phyloP scores from a whole-genome alignment of 1,139 yeast genomes.

The Lodderomyces oxycetoniae region DNA sequence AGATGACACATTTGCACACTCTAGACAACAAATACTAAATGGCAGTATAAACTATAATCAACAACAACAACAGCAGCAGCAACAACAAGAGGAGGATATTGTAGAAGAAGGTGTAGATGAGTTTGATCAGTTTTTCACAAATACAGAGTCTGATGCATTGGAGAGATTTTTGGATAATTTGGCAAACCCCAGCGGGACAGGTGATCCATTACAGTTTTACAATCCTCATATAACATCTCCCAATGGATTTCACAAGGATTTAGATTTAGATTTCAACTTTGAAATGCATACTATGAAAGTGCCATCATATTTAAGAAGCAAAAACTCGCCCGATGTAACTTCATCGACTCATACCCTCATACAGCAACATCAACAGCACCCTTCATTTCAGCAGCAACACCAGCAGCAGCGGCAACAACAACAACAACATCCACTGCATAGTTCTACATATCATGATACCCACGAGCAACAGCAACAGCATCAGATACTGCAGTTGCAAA shows the following conservation, averaged over 20 bases:
- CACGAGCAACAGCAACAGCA: slow-evolving; percentile 8
- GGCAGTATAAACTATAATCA: slow-evolving; percentile 5
- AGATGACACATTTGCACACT: slow-evolving; percentile 13
- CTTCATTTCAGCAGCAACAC: not conserved
- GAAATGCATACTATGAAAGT: slow-evolving; percentile 33
- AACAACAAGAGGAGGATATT: slow-evolving; percentile 8
- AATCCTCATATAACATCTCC: slow-evolving; percentile 8
- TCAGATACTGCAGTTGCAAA: slow-evolving; percentile 5
- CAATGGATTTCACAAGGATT: not conserved
- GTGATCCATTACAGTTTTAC: slow-evolving; percentile 33
- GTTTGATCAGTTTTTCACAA: slow-evolving; percentile 42
- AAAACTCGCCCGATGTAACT: slow-evolving; percentile 1
- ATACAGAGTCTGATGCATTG: slow-evolving; percentile 43
- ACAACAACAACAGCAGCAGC: slow-evolving; percentile 8
- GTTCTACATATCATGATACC: not conserved
- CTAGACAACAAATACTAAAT: slow-evolving; percentile 13
- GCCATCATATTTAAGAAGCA: slow-evolving; percentile 9
- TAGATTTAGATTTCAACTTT: slow-evolving; percentile 20
- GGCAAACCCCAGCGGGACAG: slow-evolving; percentile 26
- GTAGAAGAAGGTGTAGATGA: slow-evolving; percentile 25
- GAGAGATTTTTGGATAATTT: slow-evolving; percentile 43
- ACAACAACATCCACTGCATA: slow-evolving; percentile 1
- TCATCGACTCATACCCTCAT: not conserved
- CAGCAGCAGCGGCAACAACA: slow-evolving; percentile 6
- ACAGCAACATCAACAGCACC: not conserved